These are phyloP conservation scores for Rhizoclosmatium sp. DNA, from an alignment of 192 early-diverging fungal genomes.

Conservation along the genomic window DNA sequence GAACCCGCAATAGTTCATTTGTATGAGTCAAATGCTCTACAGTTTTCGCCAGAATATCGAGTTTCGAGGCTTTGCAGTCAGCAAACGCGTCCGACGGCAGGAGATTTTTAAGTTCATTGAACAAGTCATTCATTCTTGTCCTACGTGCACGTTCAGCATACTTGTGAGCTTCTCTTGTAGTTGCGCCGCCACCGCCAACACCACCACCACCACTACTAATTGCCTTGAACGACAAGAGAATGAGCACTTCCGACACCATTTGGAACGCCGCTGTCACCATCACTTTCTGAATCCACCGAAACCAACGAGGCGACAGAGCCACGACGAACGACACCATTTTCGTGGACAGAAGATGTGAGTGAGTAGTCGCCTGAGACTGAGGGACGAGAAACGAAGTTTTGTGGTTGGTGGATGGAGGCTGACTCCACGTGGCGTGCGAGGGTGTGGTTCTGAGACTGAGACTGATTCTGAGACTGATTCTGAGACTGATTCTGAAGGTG, in stretches of 20 bases:
- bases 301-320: background rate
- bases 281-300: background rate
- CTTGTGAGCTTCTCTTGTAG: conserved; percentile 2
- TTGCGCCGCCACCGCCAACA: background rate
- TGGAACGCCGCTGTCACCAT: background rate
- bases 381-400: no score
- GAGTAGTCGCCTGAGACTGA: no score
- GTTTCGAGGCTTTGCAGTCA: conserved; percentile 2
- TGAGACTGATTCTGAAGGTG: background rate
- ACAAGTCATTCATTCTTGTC: conserved; percentile 23
- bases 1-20: no score
- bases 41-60: conserved; percentile 5
- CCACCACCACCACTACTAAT: no score
- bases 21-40: background rate
- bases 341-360: no score
- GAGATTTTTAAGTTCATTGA: conserved; percentile 7
- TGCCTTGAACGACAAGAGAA: no score
- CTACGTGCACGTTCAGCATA: conserved; percentile 4
- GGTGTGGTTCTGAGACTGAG: background rate
- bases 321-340: background rate
- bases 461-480: conserved; percentile 2
- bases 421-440: no score
- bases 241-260: no score
- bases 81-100: conserved; percentile 1
- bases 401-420: background rate